Evolutionary conservation across 2,329 filamentous ascomycete species (phyloP).

Genomic region (Penicillium psychrosexuale): DNA sequence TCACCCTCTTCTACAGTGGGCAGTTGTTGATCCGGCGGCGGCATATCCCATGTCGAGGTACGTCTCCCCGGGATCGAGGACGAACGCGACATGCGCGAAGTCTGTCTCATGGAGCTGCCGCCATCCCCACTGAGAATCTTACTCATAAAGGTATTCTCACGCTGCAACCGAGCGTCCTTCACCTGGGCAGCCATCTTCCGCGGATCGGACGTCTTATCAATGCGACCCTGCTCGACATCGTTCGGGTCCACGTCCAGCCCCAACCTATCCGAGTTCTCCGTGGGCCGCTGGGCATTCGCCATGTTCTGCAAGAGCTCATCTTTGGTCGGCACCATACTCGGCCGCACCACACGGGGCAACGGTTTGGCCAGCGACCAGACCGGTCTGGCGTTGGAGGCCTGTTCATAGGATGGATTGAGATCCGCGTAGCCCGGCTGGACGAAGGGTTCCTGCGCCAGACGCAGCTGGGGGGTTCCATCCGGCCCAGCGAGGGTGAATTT

Average conservation of each 20-base stretch:
- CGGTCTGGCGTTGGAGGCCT: slow-evolving; percentile 49
- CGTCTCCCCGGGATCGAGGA: slow-evolving; percentile 24
- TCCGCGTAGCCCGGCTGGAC: slow-evolving; percentile 55
- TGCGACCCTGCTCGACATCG: slow-evolving; percentile 44
- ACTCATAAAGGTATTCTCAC: slow-evolving; percentile 40
- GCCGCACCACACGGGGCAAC: slow-evolving; percentile 52
- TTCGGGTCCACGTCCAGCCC: slow-evolving; percentile 42
- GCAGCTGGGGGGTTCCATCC: slow-evolving; percentile 31
- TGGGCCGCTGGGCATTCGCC: slow-evolving; percentile 30
- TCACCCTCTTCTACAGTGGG: slow-evolving; percentile 25
- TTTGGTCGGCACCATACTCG: slow-evolving; percentile 52
- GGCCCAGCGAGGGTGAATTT: slow-evolving; percentile 34
- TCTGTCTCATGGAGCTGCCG: slow-evolving; percentile 13
- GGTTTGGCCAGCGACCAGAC: slow-evolving; percentile 56
- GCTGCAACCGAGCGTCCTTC: slow-evolving; percentile 43
- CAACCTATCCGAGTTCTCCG: slow-evolving; percentile 32
- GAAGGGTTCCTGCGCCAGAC: slow-evolving; percentile 42
- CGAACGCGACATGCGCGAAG: slow-evolving; percentile 23
- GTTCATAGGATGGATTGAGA: slow-evolving; percentile 55
- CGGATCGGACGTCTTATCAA: slow-evolving; percentile 38
- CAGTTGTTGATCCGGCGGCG: slow-evolving; percentile 17
- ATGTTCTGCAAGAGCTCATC: slow-evolving; percentile 37
- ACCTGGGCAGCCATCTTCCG: slow-evolving; percentile 46
- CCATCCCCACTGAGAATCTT: slow-evolving; percentile 32
- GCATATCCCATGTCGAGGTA: slow-evolving; percentile 17